phyloP scores from a whole-genome alignment of 257 asterid species.

The Anisodus tanguticus region DNA sequence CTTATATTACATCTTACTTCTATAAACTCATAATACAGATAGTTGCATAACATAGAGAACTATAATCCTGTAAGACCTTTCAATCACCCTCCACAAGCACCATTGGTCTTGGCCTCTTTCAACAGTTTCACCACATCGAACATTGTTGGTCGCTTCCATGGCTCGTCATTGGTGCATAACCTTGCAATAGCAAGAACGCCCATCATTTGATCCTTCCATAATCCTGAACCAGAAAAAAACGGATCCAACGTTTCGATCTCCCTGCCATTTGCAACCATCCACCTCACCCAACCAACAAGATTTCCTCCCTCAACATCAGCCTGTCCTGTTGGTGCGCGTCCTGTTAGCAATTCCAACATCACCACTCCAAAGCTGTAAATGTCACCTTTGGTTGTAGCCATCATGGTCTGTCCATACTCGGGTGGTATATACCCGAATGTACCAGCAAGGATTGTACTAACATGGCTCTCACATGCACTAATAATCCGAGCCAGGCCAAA shows the following conservation, averaged over 20 bases:
- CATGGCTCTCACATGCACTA: conserved; percentile 82
- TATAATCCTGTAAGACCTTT: not conserved
- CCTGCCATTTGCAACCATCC: conserved; percentile 59
- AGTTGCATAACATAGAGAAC: conserved; percentile 9
- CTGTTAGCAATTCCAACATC: conserved; percentile 79
- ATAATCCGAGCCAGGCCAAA: conserved; percentile 83
- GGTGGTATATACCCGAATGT: conserved; percentile 88
- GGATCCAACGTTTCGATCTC: conserved; percentile 52
- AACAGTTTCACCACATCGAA: conserved; percentile 64
- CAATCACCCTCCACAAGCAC: not conserved
- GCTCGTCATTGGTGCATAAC: conserved; percentile 73
- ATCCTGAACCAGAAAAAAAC: conserved; percentile 26
- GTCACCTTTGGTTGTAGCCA: conserved; percentile 76
- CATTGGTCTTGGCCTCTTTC: conserved; percentile 40
- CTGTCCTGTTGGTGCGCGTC: conserved; percentile 72
- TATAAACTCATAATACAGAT: conserved; percentile 15
- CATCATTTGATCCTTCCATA: conserved; percentile 57
- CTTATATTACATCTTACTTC: not conserved
- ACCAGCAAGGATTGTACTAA: conserved; percentile 76
- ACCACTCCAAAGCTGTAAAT: conserved; percentile 89
- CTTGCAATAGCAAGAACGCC: conserved; percentile 60
- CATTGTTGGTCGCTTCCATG: conserved; percentile 80
- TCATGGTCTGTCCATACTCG: conserved; percentile 82
- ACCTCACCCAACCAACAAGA: conserved; percentile 86
- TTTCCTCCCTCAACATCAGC: conserved; percentile 83